A percentile compares a stretch with the other conserved stretches of the same genome.
Conservation (phyloP, 768 basidiomycete genomes). For the Rhizopogon vesiculosus region DNA sequence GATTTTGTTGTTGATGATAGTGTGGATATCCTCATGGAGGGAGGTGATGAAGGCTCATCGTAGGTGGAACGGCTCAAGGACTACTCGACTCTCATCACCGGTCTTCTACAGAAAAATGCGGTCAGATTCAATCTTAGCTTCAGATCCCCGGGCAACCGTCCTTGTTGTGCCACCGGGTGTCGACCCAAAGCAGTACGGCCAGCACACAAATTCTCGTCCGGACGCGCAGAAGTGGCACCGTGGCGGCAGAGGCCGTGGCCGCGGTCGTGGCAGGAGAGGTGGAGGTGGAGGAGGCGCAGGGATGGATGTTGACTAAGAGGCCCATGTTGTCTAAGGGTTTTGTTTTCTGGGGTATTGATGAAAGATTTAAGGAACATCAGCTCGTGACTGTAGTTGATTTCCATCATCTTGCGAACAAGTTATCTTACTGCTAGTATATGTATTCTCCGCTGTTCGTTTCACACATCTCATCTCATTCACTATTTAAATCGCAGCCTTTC, state of each 20-base stretch:
- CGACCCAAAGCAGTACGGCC: constrained; percentile 48
- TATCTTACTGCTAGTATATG: not conserved
- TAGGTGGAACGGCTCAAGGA: constrained; percentile 22
- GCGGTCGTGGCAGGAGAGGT: constrained; percentile 17
- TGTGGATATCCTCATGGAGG: constrained; percentile 54
- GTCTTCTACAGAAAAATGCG: constrained; percentile 67
- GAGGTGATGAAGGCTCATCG: constrained; percentile 45
- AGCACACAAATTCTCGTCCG: constrained; percentile 17
- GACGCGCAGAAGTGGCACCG: constrained; percentile 24
- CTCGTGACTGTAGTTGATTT: not conserved
- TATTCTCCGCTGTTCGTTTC: not conserved
- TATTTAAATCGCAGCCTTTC: not conserved
- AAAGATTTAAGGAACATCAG: not conserved
- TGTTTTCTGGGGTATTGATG: not conserved
- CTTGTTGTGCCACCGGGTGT: constrained; percentile 66
- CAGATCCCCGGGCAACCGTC: constrained; percentile 62
- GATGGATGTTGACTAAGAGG: constrained; percentile 25
- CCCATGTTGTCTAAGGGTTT: not conserved
- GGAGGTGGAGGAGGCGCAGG: constrained; percentile 8
- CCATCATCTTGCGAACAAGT: not conserved
- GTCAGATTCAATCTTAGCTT: constrained; percentile 64
- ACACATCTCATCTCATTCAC: not conserved
- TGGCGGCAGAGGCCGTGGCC: constrained; percentile 19
- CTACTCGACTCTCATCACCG: not conserved
- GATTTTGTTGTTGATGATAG: constrained; percentile 41